Evolutionary conservation across 2,329 filamentous ascomycete genomes (phyloP).

Genomic region (Meredithiella fracta): DNA sequence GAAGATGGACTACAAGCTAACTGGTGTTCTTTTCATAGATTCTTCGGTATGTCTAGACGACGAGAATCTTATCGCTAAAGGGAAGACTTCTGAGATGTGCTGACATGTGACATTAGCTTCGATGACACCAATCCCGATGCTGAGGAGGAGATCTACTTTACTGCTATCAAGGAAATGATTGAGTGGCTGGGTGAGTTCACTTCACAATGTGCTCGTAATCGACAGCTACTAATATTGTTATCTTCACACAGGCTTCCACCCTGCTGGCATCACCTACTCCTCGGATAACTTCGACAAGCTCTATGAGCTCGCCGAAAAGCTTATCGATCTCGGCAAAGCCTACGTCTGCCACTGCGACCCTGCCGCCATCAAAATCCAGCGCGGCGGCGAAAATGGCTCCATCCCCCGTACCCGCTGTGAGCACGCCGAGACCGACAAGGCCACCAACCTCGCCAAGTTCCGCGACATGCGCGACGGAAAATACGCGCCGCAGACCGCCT

Average conservation of each 20-base stretch:
- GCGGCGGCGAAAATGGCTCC: slow-evolving; percentile 57
- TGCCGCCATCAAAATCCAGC: slow-evolving; percentile 69
- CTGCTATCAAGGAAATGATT: slow-evolving; percentile 76
- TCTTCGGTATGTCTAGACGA: slow-evolving; percentile 9
- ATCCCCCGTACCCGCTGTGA: slow-evolving; percentile 61
- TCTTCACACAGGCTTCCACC: slow-evolving; percentile 41
- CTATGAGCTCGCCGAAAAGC: slow-evolving; percentile 74
- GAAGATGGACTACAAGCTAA: neutral
- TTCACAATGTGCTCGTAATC: neutral
- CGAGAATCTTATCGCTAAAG: neutral
- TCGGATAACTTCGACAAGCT: slow-evolving; percentile 80
- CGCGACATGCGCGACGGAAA: slow-evolving; percentile 81
- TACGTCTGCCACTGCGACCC: slow-evolving; percentile 86
- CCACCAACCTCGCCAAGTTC: slow-evolving; percentile 69
- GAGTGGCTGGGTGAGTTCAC: slow-evolving; percentile 49
- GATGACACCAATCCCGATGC: slow-evolving; percentile 94
- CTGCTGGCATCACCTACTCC: slow-evolving; percentile 65
- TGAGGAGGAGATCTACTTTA: slow-evolving; percentile 80
- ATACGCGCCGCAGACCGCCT: slow-evolving; percentile 70
- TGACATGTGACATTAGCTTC: slow-evolving; percentile 33
- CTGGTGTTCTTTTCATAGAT: neutral
- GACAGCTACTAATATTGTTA: neutral
- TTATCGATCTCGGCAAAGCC: slow-evolving; percentile 52
- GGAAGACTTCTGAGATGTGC: neutral
- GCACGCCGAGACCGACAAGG: slow-evolving; percentile 58